Evolutionary conservation across 2,329 filamentous ascomycete genomes (phyloP), one percentile per base, ranked within the genome.

Genomic region (Aspergillus sp.): DNA sequence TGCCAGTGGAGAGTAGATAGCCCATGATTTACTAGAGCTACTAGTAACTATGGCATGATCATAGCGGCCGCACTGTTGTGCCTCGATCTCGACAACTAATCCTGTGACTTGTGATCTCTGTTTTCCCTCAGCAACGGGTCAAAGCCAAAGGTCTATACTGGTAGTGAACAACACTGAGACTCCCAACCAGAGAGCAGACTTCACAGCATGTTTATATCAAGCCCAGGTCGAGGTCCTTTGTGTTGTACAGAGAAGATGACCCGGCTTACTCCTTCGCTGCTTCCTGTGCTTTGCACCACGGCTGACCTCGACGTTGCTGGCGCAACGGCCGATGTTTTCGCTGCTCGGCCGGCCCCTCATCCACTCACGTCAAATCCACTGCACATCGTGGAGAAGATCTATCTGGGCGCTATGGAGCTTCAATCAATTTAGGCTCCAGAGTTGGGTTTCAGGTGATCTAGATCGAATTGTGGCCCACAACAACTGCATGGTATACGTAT

Each of bases 291-390:
- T 4, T 31, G n/a, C 46, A 48, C 43, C 52, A 48, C 51, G 53
- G 53, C 47, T 52, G 49, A 49, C 38, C 22, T 53, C 31, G 17
- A 51, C 31, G 67, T 69, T 69, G 67, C 67, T 62, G 54, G 61
- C 59, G 67, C 67, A 69, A 69, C 67, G 45, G 57, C 67, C 67
- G 64, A 64, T 66, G 65, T 66, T 65, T 59, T 63, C 54, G 49
- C 25, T 54, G 28, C 50, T 38, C 41, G 55, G 25, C 51, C 62
- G 48, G 54, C 65, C 65, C 61, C 65, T 63, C 66, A 62, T 46
- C 60, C 57, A 64, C 59, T 60, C 60, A 56, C 9, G 23, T 54
- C 13, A 52, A 43, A 57, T 53, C 50, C 48, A 45, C 51, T 17
- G 31, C 47, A 38, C 41, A 57, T 28, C 63, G 58, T 56, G 65